Evolutionary conservation across 768 basidiomycete species (phyloP), one percentile per base, ranked within the genome.

Genomic region (Collybiopsis luxurians): DNA sequence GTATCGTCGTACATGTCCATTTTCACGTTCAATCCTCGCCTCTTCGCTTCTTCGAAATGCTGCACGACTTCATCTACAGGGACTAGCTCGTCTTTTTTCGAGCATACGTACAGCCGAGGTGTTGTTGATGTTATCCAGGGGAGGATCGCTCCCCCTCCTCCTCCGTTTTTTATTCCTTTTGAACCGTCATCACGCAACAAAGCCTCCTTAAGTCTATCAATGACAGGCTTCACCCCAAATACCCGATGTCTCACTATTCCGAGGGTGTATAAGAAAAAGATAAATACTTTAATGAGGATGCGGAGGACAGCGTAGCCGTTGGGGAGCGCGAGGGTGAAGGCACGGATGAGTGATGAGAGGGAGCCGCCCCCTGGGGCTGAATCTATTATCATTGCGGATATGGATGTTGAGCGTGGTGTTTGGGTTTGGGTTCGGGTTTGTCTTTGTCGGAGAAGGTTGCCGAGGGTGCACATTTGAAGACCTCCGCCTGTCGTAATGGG

Each of bases 81-180:
- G 27, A 81, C 73, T 45, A 81, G 57, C 7, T 72, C 66, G 51
- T 82, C 81, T 21, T 36, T 63, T 27, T 67, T 71, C 1, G 81
- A 81, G 60, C 75, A 80, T 10, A 82, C 44, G 55, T 81, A 81
- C 12, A 82, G 64, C 48, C 80, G 65, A 9, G 74, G 75, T 0
- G 78, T 75, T 28, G 58, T 55, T 46, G 64, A 63, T n/a, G 63
- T 64, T 23, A 74, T 66, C 77, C 77, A 79, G 4, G 78, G 79
- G 2, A 80, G 63, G 23, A 55, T 36, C 11, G 23, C 34, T 7
- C 28, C 40, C n/a, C n/a, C n/a, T n/a, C n/a, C n/a, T n/a, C n/a
- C n/a, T n/a, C n/a, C n/a, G n/a, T n/a, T n/a, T n/a, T n/a, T n/a
- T n/a, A n/a, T n/a, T 43, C 27, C 40, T 13, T 5, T 5, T 34